Conservation (phyloP, 768 basidiomycete genomes). For the Pisolithus microcarpus region DNA sequence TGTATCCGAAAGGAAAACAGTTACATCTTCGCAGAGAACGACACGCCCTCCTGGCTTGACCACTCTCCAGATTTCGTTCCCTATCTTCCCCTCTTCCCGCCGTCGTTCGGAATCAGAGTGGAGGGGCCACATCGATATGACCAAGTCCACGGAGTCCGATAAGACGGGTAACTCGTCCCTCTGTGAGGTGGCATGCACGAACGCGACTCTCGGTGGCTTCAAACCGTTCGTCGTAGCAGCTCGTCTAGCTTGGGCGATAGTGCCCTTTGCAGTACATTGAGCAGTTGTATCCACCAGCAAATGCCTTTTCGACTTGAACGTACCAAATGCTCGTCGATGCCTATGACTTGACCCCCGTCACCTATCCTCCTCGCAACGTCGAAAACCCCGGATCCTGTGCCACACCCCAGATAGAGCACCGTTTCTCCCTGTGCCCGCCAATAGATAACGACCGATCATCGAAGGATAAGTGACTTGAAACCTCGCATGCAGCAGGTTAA, state of each 20-base stretch:
- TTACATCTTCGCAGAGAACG: slow-evolving; percentile 40
- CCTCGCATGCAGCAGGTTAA: background rate
- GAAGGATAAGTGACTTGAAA: background rate
- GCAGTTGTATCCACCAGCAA: background rate
- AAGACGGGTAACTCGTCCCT: slow-evolving; percentile 42
- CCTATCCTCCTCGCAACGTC: slow-evolving; percentile 47
- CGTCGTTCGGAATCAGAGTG: slow-evolving; percentile 36
- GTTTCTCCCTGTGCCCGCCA: slow-evolving; percentile 56
- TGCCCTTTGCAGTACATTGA: slow-evolving; percentile 32
- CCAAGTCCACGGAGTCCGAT: slow-evolving; percentile 43
- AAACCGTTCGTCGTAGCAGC: slow-evolving; percentile 37
- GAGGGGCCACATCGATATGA: slow-evolving; percentile 53
- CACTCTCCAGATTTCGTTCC: slow-evolving; percentile 43
- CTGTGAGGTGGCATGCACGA: slow-evolving; percentile 35
- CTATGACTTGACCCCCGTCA: slow-evolving; percentile 42
- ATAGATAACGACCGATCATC: background rate
- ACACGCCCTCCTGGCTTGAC: slow-evolving; percentile 54
- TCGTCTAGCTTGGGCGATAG: slow-evolving; percentile 41
- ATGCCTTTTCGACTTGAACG: slow-evolving; percentile 1
- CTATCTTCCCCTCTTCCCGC: slow-evolving; percentile 31
- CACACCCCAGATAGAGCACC: slow-evolving; percentile 51
- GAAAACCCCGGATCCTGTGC: slow-evolving; percentile 51
- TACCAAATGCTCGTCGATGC: slow-evolving; percentile 47
- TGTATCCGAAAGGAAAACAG: too few relatives aligned
- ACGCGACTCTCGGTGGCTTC: slow-evolving; percentile 43